phyloP scores from a whole-genome alignment of 2,329 filamentous ascomycete species.

The Ceratocystis smalleyi region DNA sequence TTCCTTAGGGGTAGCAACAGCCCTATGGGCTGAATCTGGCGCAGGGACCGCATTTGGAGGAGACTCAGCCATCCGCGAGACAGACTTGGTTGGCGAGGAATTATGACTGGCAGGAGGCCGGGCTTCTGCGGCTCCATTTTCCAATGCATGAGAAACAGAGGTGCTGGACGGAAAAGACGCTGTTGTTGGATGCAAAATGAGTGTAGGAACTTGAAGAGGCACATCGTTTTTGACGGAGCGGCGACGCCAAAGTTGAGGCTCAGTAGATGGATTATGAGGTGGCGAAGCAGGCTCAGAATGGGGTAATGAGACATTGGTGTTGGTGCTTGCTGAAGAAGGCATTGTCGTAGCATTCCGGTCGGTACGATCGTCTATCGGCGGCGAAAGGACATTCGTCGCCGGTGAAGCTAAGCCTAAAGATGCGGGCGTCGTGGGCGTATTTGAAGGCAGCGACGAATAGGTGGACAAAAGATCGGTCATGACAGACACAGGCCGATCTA shows the following conservation, averaged over 20 bases:
- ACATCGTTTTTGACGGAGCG: constrained; percentile 36
- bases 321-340: neutral
- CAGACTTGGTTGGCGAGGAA: neutral
- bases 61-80: neutral
- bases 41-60: neutral
- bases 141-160: neutral
- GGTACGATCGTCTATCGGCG: neutral
- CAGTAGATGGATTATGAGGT: neutral
- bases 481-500: constrained; percentile 12
- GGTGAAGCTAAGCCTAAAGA: constrained; percentile 7
- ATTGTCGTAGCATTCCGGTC: neutral
- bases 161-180: neutral
- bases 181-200: constrained; percentile 20
- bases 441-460: constrained; percentile 20
- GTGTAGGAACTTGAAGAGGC: constrained; percentile 31
- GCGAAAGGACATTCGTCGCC: neutral
- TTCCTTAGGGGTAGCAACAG: neutral
- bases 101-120: neutral
- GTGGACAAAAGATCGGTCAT: constrained; percentile 18
- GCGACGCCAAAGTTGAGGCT: constrained; percentile 32
- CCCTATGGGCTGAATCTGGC: too few species aligned
- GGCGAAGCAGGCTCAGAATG: neutral
- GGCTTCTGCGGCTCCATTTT: neutral
- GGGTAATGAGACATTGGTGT: neutral
- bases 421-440: constrained; percentile 17